A percentile compares a stretch with the other conserved stretches of the same genome.
phyloP scores from a whole-genome alignment of 495 filamentous ascomycete genomes.

The Xylaria curta region DNA sequence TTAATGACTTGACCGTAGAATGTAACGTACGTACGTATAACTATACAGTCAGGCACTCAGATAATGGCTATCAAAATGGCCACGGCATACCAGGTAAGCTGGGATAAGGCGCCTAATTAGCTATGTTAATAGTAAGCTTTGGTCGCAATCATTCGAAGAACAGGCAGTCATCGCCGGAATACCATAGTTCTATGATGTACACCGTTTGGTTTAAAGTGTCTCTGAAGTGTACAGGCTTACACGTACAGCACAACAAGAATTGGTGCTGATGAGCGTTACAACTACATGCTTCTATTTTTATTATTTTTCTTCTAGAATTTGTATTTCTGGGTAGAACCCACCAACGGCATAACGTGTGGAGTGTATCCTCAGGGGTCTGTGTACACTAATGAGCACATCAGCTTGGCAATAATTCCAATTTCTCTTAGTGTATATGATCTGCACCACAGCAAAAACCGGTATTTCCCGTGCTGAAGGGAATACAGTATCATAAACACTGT shows the following conservation, averaged over 20 bases:
- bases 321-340: background rate
- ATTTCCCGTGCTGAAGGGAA: background rate
- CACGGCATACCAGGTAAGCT: background rate
- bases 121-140: constrained; percentile 6
- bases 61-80: background rate
- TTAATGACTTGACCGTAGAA: background rate
- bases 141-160: background rate
- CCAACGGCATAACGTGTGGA: background rate
- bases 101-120: background rate
- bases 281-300: constrained; percentile 6
- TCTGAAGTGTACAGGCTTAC: background rate
- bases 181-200: background rate
- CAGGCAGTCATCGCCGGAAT: constrained; percentile 2
- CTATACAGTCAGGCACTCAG: too few relatives aligned
- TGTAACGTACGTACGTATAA: background rate
- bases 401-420: constrained; percentile 11
- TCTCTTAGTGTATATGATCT: constrained; percentile 1
- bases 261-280: constrained; percentile 1
- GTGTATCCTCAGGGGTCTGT: background rate
- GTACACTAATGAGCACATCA: constrained; percentile 2
- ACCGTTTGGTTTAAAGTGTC: background rate
- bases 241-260: background rate
- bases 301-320: background rate
- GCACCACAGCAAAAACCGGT: background rate
- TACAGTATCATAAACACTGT: too few relatives aligned